phyloP scores from a whole-genome alignment of 306 rosid genomes.

The Begonia peltatifolia region DNA sequence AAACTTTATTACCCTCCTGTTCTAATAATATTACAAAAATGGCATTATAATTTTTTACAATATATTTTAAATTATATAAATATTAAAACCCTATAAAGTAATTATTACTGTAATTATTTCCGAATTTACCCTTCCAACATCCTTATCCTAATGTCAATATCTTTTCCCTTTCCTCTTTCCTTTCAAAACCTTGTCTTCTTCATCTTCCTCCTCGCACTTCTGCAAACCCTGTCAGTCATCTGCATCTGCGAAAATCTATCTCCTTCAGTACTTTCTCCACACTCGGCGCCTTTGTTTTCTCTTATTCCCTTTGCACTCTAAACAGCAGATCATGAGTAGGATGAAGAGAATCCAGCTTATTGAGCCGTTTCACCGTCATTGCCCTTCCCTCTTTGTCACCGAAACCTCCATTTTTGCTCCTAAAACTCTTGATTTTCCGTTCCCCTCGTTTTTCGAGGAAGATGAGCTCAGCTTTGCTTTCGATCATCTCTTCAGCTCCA shows the following conservation, averaged over 20 bases:
- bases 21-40: too few species aligned
- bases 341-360: slow-evolving; percentile 40
- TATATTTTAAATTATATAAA: too few species aligned
- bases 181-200: slow-evolving; percentile 5
- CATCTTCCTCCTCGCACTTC: background rate
- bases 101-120: background rate
- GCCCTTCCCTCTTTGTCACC: slow-evolving; percentile 18
- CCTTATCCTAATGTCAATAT: background rate
- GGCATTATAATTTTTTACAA: too few species aligned
- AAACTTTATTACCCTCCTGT: too few species aligned
- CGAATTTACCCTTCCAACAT: background rate
- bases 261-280: background rate
- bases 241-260: background rate
- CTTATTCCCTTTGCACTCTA: slow-evolving; percentile 12
- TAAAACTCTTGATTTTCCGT: slow-evolving; percentile 29
- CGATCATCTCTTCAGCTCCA: slow-evolving; percentile 7
- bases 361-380: slow-evolving; percentile 17
- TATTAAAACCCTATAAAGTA: too few species aligned
- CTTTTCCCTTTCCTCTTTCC: slow-evolving; percentile 1
- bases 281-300: too few species aligned
- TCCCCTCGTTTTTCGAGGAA: slow-evolving; percentile 35
- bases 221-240: background rate
- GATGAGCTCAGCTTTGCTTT: slow-evolving; percentile 26
- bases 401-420: slow-evolving; percentile 34
- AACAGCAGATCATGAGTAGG: slow-evolving; percentile 34